phyloP scores from a whole-genome alignment of 2,329 filamentous ascomycete species.

The Colletotrichum tamarilloi region DNA sequence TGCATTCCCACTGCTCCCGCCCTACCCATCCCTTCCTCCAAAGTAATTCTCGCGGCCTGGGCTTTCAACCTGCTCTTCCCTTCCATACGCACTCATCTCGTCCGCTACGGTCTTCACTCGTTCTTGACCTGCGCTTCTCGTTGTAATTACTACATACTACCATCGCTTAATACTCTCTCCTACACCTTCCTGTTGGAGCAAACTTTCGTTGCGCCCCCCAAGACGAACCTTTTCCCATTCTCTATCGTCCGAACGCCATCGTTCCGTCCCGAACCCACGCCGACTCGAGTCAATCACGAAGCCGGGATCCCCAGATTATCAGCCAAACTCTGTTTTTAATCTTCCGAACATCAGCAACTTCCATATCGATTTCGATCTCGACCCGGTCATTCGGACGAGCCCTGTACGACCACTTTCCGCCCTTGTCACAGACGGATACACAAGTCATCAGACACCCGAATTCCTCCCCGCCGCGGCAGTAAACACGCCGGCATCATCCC shows the following conservation, averaged over 20 bases:
- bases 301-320: not conserved
- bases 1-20: conserved; percentile 29
- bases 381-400: not conserved
- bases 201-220: not conserved
- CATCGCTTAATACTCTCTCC: conserved; percentile 23
- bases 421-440: not conserved
- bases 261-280: not conserved
- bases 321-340: conserved; percentile 1
- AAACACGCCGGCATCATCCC: conserved; percentile 9
- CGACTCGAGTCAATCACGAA: conserved; percentile 5
- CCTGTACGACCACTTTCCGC: not conserved
- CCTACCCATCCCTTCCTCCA: conserved; percentile 25
- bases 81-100: not conserved
- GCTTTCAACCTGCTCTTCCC: not conserved
- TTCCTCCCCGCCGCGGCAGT: conserved; percentile 19
- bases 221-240: conserved; percentile 11
- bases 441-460: conserved; percentile 17
- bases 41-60: conserved; percentile 20
- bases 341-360: not conserved
- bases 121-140: conserved; percentile 11
- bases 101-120: conserved; percentile 19
- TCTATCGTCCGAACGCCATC: conserved; percentile 19
- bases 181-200: not conserved
- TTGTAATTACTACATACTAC: not conserved
- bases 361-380: not conserved